phyloP scores from a whole-genome alignment of 139 green algal genomes.

The Asterochloris erici region DNA sequence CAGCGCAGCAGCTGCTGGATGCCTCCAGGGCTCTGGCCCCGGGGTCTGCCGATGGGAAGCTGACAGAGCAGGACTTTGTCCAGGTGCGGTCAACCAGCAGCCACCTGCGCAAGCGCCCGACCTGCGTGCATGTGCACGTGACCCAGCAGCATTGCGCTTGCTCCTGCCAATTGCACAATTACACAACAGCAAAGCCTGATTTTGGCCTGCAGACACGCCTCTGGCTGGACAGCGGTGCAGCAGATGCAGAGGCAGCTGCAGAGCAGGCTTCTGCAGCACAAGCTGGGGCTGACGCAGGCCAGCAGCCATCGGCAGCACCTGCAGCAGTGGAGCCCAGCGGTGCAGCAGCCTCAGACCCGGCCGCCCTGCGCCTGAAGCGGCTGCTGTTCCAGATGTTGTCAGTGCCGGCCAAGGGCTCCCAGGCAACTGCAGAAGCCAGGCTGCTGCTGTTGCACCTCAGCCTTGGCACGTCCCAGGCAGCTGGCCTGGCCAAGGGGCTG shows the following conservation, averaged over 20 bases:
- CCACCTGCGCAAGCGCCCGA: background rate
- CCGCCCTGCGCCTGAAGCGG: background rate
- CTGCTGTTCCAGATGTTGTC: slow-evolving; percentile 3
- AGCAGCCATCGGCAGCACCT: background rate
- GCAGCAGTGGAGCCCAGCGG: background rate
- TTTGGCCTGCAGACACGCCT: background rate
- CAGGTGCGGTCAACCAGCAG: background rate
- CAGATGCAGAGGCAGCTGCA: background rate
- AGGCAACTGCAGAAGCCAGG: background rate
- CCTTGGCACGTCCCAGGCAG: background rate
- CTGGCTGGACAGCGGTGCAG: background rate
- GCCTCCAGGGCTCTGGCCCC: background rate
- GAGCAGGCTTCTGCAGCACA: too few species aligned
- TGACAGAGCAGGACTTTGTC: slow-evolving; percentile 9
- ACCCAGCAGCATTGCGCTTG: background rate
- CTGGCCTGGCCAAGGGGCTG: slow-evolving; percentile 8
- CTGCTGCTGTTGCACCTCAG: slow-evolving; percentile 11
- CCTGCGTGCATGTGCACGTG: background rate
- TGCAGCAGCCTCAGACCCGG: background rate
- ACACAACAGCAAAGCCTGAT: background rate
- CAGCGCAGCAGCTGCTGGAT: background rate
- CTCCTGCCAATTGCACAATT: background rate
- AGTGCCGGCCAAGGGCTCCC: background rate
- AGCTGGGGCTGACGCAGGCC: background rate
- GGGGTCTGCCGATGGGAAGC: slow-evolving; percentile 4